Evolutionary conservation across 768 basidiomycete species (phyloP).

Genomic region (Amanita muscaria): DNA sequence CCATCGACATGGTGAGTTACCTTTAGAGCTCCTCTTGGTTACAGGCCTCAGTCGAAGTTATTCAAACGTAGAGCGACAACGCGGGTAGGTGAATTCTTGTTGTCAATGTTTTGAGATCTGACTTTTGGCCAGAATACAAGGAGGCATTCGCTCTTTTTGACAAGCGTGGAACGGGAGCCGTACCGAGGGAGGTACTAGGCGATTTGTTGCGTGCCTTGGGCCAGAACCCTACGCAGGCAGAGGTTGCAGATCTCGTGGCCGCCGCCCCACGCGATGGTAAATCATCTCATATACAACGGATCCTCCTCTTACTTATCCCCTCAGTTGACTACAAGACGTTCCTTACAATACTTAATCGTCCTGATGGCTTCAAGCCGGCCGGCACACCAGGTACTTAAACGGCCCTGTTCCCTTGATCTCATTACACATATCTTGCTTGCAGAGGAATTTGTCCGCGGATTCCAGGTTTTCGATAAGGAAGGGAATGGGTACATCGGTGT

Average conservation of each 20-base stretch:
- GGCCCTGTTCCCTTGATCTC: background rate
- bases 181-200: slow-evolving; percentile 82
- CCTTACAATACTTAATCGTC: slow-evolving; percentile 83
- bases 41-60: no score
- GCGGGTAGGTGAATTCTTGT: slow-evolving; percentile 20
- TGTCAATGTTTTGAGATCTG: slow-evolving; percentile 2
- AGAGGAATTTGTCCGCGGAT: slow-evolving; percentile 99
- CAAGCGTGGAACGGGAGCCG: slow-evolving; percentile 88
- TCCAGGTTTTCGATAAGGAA: slow-evolving; percentile 98
- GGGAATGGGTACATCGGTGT: slow-evolving; percentile 89
- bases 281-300: slow-evolving; percentile 7
- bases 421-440: slow-evolving; percentile 8
- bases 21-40: no score
- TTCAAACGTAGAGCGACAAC: slow-evolving; percentile 29
- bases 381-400: slow-evolving; percentile 73
- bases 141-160: slow-evolving; percentile 98
- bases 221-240: slow-evolving; percentile 99
- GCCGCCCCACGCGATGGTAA: slow-evolving; percentile 70
- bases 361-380: slow-evolving; percentile 95
- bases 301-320: background rate
- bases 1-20: slow-evolving; percentile 1
- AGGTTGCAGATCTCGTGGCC: slow-evolving; percentile 76
- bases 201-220: slow-evolving; percentile 91
- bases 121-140: slow-evolving; percentile 69
- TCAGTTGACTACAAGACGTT: slow-evolving; percentile 91